A percentile compares a stretch with the other conserved stretches of the same genome.
Conservation (phyloP, 73 alveolate species). For the Paraurostyla sp. region DNA sequence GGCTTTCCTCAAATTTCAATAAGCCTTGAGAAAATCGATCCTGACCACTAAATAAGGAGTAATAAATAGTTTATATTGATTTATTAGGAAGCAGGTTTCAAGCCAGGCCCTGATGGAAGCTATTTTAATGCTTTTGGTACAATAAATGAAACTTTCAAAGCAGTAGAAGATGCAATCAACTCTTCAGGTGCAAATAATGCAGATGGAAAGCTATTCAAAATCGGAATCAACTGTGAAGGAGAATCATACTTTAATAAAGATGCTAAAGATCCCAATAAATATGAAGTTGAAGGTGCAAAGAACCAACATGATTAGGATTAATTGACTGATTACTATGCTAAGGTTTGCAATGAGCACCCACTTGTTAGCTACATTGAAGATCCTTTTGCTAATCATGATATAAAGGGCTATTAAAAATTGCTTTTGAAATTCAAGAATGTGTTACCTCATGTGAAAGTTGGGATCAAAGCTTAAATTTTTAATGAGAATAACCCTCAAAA, state of each 20-base stretch:
- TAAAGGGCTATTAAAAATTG: conserved; percentile 61
- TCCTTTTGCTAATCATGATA: conserved; percentile 59
- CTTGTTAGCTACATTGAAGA: conserved; percentile 66
- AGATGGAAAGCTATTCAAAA: conserved; percentile 53
- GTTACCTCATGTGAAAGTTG: conserved; percentile 40
- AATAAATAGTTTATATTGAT: background rate
- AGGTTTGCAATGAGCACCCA: conserved; percentile 73
- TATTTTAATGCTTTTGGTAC: conserved; percentile 70
- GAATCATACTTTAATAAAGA: conserved; percentile 69
- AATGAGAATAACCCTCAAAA: conserved; percentile 11
- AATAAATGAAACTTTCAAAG: conserved; percentile 70
- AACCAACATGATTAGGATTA: conserved; percentile 62
- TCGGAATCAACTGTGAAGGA: conserved; percentile 75
- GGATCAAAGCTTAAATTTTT: conserved; percentile 36
- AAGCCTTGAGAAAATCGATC: conserved; percentile 28
- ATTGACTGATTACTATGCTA: conserved; percentile 70
- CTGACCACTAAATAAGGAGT: conserved; percentile 29
- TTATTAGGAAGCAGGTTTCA: conserved; percentile 63
- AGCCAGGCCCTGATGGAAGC: conserved; percentile 71
- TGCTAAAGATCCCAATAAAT: conserved; percentile 68
- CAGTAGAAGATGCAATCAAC: conserved; percentile 70
- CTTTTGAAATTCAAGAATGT: conserved; percentile 48
- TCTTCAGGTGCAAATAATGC: conserved; percentile 63
- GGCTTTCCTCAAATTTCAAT: background rate
- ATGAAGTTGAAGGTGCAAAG: conserved; percentile 78